Percentiles rank a stretch among this genome's conserved stretches.
phyloP scores from a whole-genome alignment of 257 asterid species.

The Solanum clarkiae region DNA sequence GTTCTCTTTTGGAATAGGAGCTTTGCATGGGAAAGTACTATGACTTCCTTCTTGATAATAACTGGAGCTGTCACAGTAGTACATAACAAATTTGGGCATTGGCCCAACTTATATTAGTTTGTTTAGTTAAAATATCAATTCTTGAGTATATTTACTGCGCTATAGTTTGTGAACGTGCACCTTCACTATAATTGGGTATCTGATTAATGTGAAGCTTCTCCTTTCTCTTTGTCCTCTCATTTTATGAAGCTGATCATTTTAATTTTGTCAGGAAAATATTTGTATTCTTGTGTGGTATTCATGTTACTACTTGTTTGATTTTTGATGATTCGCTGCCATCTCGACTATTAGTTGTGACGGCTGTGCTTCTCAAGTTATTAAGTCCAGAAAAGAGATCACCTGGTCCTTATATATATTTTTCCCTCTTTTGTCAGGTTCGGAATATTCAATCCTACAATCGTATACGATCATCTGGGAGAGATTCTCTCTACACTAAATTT shows the following conservation, averaged over 20 bases:
- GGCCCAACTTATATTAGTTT: not conserved
- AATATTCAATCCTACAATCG: constrained; percentile 74
- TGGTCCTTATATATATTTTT: not conserved
- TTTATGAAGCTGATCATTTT: not conserved
- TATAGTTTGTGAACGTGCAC: not conserved
- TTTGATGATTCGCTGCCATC: not conserved
- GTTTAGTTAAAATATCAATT: not conserved
- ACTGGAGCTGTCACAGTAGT: not conserved
- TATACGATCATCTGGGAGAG: constrained; percentile 90
- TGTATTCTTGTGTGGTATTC: not conserved
- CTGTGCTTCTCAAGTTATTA: not conserved
- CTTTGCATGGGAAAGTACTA: not conserved
- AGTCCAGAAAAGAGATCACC: not conserved
- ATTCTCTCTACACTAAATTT: constrained; percentile 76
- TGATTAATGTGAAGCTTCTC: not conserved
- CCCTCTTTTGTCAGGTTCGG: constrained; percentile 53
- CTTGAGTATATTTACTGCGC: not conserved
- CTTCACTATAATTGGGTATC: not conserved
- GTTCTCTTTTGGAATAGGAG: not conserved
- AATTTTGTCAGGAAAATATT: not conserved
- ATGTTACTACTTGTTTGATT: not conserved
- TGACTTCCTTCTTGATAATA: not conserved
- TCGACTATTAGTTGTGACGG: not conserved
- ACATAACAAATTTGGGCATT: not conserved
- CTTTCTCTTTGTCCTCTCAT: not conserved